Percentiles rank a stretch among this genome's conserved stretches.
phyloP scores from a whole-genome alignment of 1,139 yeast species.

The Geotrichum macrosporum region DNA sequence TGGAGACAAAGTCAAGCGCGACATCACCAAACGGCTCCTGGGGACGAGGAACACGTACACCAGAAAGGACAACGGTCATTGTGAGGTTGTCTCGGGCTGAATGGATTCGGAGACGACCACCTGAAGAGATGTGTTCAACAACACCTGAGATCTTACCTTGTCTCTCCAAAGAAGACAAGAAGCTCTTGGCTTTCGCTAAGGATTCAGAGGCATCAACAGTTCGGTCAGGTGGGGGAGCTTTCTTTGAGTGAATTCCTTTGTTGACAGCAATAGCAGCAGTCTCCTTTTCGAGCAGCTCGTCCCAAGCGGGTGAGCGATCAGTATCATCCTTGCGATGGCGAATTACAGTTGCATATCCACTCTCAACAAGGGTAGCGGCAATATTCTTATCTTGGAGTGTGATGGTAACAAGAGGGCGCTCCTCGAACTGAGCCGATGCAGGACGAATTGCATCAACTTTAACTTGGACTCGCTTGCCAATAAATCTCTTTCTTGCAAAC shows the following conservation, averaged over 20 bases:
- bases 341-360: slow-evolving; percentile 74
- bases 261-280: slow-evolving; percentile 52
- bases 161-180: slow-evolving; percentile 63
- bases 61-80: slow-evolving; percentile 71
- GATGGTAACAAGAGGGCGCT: slow-evolving; percentile 61
- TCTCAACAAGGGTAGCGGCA: slow-evolving; percentile 56
- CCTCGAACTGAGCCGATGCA: slow-evolving; percentile 59
- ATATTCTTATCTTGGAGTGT: slow-evolving; percentile 52
- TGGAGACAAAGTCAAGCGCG: slow-evolving; percentile 54
- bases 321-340: slow-evolving; percentile 67
- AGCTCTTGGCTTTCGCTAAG: slow-evolving; percentile 66
- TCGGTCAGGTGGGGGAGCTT: slow-evolving; percentile 55
- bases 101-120: slow-evolving; percentile 60
- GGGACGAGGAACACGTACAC: slow-evolving; percentile 48
- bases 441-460: slow-evolving; percentile 63
- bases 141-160: slow-evolving; percentile 61
- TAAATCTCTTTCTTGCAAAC: slow-evolving; percentile 60
- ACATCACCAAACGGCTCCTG: slow-evolving; percentile 48
- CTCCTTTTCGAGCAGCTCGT: slow-evolving; percentile 67
- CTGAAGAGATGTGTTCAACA: slow-evolving; percentile 67
- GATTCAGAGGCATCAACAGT: slow-evolving; percentile 78
- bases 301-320: slow-evolving; percentile 76
- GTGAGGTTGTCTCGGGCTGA: slow-evolving; percentile 70
- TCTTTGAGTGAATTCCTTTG: slow-evolving; percentile 60
- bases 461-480: slow-evolving; percentile 64